Evolutionary conservation across 495 filamentous ascomycete species (phyloP).

Genomic region (Xylaria bambusicola): DNA sequence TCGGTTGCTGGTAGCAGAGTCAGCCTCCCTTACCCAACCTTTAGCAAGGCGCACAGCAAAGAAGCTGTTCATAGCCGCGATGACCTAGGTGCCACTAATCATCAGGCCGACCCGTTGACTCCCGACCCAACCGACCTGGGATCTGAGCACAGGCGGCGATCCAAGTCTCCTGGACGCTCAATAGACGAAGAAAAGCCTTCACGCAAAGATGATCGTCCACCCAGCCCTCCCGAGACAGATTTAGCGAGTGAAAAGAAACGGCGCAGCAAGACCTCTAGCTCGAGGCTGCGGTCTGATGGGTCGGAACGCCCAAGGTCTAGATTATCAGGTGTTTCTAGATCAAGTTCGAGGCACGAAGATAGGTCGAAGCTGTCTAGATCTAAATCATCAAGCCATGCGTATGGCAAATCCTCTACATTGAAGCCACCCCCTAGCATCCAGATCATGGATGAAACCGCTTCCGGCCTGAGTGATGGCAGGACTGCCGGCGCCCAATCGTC

Average conservation of each 20-base stretch:
- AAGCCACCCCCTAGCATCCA: slow-evolving; percentile 26
- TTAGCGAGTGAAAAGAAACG: slow-evolving; percentile 47
- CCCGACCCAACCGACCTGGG: slow-evolving; percentile 80
- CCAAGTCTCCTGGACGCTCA: slow-evolving; percentile 40
- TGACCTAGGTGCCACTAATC: slow-evolving; percentile 45
- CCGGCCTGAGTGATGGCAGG: slow-evolving; percentile 42
- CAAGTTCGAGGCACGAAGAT: slow-evolving; percentile 45
- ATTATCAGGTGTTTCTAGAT: slow-evolving; percentile 43
- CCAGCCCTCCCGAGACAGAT: slow-evolving; percentile 59
- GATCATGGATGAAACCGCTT: slow-evolving; percentile 40
- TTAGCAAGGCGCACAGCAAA: slow-evolving; percentile 89
- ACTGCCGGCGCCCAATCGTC: slow-evolving; percentile 30
- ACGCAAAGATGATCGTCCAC: slow-evolving; percentile 48
- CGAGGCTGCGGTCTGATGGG: slow-evolving; percentile 24
- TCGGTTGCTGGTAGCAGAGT: slow-evolving; percentile 44
- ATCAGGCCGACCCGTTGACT: slow-evolving; percentile 61
- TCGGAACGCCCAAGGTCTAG: slow-evolving; percentile 41
- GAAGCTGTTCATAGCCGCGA: slow-evolving; percentile 69
- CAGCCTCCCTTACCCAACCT: slow-evolving; percentile 78
- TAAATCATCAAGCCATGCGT: slow-evolving; percentile 47
- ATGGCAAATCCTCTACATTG: slow-evolving; percentile 30
- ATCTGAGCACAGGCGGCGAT: slow-evolving; percentile 46
- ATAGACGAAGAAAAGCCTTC: slow-evolving; percentile 31
- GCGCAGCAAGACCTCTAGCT: slow-evolving; percentile 38
- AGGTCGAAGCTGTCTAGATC: slow-evolving; percentile 53